Base-by-base conservation (phyloP, 495 filamentous ascomycete species). In the Tuber indicum region DNA sequence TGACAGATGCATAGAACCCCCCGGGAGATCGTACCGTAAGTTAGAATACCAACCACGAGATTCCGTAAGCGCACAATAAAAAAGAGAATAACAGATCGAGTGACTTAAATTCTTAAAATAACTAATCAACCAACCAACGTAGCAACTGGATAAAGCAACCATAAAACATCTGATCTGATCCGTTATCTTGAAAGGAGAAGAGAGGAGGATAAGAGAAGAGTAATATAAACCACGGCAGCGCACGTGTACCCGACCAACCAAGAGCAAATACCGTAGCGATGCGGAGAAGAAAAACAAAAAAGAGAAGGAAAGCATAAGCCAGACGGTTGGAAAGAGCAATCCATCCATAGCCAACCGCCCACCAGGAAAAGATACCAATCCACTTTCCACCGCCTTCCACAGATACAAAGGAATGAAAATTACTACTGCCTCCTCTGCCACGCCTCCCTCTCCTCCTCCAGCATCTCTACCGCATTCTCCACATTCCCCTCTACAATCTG, bases 371-470 rank as follows among this genome's bases (percentile, higher is more conserved):
- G 14, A 16, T 66, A 66, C 58, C 58, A 66, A 17, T 66, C 58
- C 26, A 66, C 12, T 14, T 66, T 36, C 58, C 26, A 36, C 58
- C 3, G 14, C 4, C 32, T 32, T 66, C 58, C 58, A 66, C 26
- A 36, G 17, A 10, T 17, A 36, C 58, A 66, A 66, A 66, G 3
- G 32, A 66, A n/a, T n/a, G n/a, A 32, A 32, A 26, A 73, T 42
- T 74, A 73, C 44, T 72, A 58, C 32, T 71, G 71, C 69, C 76
- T 81, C 44, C 86, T 79, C 44, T 84, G 84, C 83, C 88, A 89
- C 2, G 84, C 86, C 78, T 85, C 85, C 52, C 86, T 85, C 77
- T 89, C 88, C 58, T 89, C 88, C 72, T 89, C 87, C 81, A 89
- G 87, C 85, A 89, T 87, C 47, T 89, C 88, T 79, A 89, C 86